Base-by-base conservation (phyloP, 2,329 filamentous ascomycete genomes). In the Alternaria viburni region DNA sequence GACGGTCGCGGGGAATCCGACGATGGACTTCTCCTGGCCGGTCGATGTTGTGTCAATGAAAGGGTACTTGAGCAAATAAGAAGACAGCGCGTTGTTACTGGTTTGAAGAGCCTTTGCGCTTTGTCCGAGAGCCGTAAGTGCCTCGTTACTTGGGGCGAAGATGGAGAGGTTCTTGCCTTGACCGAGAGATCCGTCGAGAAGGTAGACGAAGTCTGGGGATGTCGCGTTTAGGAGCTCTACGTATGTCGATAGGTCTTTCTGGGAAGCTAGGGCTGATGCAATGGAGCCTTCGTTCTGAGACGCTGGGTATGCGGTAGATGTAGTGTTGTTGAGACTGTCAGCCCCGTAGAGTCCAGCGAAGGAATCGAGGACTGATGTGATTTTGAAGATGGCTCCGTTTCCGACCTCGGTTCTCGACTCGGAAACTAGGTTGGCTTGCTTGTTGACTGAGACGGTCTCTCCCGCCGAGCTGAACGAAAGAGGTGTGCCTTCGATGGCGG, bases 311-410 rank as follows among this genome's bases (percentile, higher is more conserved):
- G 36, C 10, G n/a, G 43, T 2, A 13, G 54, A 47, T 30, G 41
- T 21, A 15, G 43, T 32, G 4, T 46, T 47, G 54, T 30, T 21
- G 15, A 36, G 8, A 6, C 5, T 3, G 9, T 57, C 54, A 2
- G 54, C 12, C 15, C 54, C 44, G 26, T 47, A 57, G 12, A 57
- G 17, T 19, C 8, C 19, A 15, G 32, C 54, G 10, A 57, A 46
- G 13, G 54, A 43, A 10, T 57, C 54, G 43, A 57, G 23, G 2
- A 57, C 11, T 30, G 43, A 32, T 7, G 43, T 47, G 54, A 57
- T 46, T 57, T 57, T 57, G 28, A 47, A 57, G 19, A 57, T 47
- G 11, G 43, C 54, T 11, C 54, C 54, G 54, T 57, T 57, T 4
- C 54, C 54, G 9, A 36, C 54, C 3, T 12, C 10, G 26, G 26